These are phyloP conservation scores for Bombardia bombarda DNA, from an alignment of 495 filamentous ascomycete genomes.

Conservation along the genomic window DNA sequence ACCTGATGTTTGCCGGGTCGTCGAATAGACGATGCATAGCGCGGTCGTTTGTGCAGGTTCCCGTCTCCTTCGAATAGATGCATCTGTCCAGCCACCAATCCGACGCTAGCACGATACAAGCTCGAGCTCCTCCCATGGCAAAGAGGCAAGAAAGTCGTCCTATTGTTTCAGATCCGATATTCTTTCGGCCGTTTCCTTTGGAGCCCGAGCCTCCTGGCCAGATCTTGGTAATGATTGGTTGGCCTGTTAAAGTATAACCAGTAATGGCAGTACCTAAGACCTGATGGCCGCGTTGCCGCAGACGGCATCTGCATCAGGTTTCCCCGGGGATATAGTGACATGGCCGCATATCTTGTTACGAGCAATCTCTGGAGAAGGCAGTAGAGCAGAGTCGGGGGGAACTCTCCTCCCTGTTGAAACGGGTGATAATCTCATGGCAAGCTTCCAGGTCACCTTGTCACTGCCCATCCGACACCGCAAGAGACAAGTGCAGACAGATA, in stretches of 20 bases:
- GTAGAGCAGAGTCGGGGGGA: not conserved
- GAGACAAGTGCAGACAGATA: not conserved
- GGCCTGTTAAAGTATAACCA: constrained; percentile 1
- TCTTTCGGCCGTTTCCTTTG: constrained; percentile 28
- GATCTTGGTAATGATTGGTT: constrained; percentile 16
- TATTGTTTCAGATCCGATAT: constrained; percentile 26
- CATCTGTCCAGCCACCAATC: constrained; percentile 23
- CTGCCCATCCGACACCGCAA: not conserved
- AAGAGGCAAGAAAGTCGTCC: constrained; percentile 15
- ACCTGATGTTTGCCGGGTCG: constrained; percentile 13
- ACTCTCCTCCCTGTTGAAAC: not conserved
- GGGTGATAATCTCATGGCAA: not conserved
- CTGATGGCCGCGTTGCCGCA: constrained; percentile 1
- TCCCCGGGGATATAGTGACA: constrained; percentile 2
- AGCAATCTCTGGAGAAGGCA: not conserved
- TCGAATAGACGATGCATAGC: constrained; percentile 13
- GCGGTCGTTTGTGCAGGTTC: constrained; percentile 30
- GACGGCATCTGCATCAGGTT: constrained; percentile 1
- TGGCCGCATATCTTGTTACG: constrained; percentile 2
- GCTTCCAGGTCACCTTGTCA: not conserved
- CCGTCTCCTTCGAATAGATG: constrained; percentile 25
- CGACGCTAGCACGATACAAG: constrained; percentile 8
- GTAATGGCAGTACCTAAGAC: not conserved
- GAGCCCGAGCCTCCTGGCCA: constrained; percentile 3
- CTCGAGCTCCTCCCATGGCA: constrained; percentile 8